phyloP scores from a whole-genome alignment of 345 rosid species.

The Salix exigua region DNA sequence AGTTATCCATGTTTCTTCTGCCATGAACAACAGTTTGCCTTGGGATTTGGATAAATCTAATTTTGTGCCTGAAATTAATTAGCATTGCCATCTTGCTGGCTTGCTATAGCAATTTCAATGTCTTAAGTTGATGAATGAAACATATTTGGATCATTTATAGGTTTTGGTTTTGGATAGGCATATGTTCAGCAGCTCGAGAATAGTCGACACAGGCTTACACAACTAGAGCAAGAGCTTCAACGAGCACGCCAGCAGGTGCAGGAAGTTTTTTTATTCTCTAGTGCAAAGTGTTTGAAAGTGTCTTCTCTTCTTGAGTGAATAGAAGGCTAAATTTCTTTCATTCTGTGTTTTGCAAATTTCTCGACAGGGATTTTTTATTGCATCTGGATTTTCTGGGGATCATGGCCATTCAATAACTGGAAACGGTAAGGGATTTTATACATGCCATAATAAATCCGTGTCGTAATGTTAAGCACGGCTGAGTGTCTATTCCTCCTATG shows the following conservation, averaged over 20 bases:
- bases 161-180: constrained; percentile 65
- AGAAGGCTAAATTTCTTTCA: not conserved
- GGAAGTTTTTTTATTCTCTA: not conserved
- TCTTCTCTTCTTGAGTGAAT: not conserved
- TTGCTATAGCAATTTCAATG: not conserved
- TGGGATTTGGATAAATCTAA: not conserved
- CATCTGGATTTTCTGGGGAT: constrained; percentile 47
- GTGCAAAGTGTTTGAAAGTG: not conserved
- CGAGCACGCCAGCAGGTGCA: constrained; percentile 71
- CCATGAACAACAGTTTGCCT: not conserved
- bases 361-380: constrained; percentile 50
- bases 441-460: not conserved
- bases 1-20: not conserved
- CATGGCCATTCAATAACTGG: constrained; percentile 39
- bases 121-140: constrained; percentile 18
- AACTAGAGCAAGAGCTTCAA: constrained; percentile 84
- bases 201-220: constrained; percentile 60
- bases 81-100: not conserved
- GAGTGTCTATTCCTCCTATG: not conserved
- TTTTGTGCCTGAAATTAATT: not conserved
- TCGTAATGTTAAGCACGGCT: not conserved
- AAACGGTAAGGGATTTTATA: constrained; percentile 43
- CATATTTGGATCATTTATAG: constrained; percentile 41
- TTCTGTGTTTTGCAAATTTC: not conserved
- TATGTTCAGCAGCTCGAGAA: constrained; percentile 91